phyloP scores from a whole-genome alignment of 169 alveolate genomes.

The Cryptosporidium baileyi region DNA sequence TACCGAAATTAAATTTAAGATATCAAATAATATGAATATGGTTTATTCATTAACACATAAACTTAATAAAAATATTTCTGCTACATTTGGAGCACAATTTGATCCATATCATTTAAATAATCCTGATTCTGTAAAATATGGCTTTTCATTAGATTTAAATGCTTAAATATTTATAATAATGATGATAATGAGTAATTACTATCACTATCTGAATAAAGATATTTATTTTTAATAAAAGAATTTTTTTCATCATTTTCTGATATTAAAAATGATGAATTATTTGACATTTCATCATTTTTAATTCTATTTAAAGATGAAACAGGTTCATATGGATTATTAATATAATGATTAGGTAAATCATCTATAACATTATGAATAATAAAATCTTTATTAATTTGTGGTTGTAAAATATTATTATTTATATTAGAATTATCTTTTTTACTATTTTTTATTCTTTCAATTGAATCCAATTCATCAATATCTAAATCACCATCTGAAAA shows the following conservation, averaged over 20 bases:
- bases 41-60: slow-evolving; percentile 47
- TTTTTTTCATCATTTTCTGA: too few species aligned
- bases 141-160: slow-evolving; percentile 24
- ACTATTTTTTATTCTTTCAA: background rate
- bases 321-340: background rate
- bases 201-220: background rate
- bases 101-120: background rate
- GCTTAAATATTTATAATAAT: background rate
- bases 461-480: slow-evolving; percentile 34
- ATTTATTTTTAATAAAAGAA: too few species aligned
- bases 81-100: slow-evolving; percentile 52
- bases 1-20: slow-evolving; percentile 28
- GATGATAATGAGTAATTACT: background rate
- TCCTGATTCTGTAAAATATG: slow-evolving; percentile 61
- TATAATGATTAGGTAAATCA: background rate
- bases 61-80: slow-evolving; percentile 16
- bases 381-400: background rate
- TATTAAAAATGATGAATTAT: too few species aligned
- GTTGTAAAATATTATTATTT: background rate
- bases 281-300: too few species aligned
- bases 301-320: background rate
- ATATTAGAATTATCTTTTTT: background rate
- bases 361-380: background rate
- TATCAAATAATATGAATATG: slow-evolving; percentile 23
- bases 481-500: slow-evolving; percentile 52